phyloP scores from a whole-genome alignment of 805 yeast genomes.

The Brettanomyces bruxellensis region DNA sequence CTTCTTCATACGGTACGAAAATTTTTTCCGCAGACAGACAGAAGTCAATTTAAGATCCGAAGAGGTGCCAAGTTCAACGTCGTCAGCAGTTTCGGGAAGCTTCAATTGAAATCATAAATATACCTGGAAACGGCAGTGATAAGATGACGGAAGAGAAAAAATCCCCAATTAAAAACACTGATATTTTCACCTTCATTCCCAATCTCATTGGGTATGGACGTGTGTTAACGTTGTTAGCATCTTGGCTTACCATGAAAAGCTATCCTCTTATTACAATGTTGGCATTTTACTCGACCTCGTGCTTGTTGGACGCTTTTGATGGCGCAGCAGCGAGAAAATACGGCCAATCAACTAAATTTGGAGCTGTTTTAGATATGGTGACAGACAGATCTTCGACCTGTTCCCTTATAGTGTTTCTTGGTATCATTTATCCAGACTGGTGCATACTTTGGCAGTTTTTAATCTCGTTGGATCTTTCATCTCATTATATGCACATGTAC shows the following conservation, averaged over 20 bases:
- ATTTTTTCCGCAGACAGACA: too few relatives aligned
- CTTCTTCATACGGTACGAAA: too few relatives aligned
- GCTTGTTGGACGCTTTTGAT: slow-evolving; percentile 91
- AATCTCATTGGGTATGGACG: slow-evolving; percentile 87
- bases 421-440: slow-evolving; percentile 68
- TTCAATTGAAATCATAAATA: too few relatives aligned
- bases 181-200: slow-evolving; percentile 76
- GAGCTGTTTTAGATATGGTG: slow-evolving; percentile 98
- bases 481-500: slow-evolving; percentile 98
- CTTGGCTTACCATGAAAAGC: slow-evolving; percentile 72
- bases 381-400: slow-evolving; percentile 97
- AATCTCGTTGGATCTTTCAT: slow-evolving; percentile 78
- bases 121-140: too few relatives aligned
- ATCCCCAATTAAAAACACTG: slow-evolving; percentile 9
- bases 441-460: slow-evolving; percentile 70
- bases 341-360: slow-evolving; percentile 84
- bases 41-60: too few relatives aligned
- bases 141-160: slow-evolving; percentile 1
- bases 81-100: too few relatives aligned
- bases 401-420: slow-evolving; percentile 79
- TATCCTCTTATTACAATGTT: slow-evolving; percentile 74
- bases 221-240: slow-evolving; percentile 70
- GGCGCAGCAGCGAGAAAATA: slow-evolving; percentile 89
- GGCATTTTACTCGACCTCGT: slow-evolving; percentile 72
- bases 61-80: too few relatives aligned